Evolutionary conservation across 805 yeast species (phyloP).

Genomic region (Hanseniaspora thailandica): DNA sequence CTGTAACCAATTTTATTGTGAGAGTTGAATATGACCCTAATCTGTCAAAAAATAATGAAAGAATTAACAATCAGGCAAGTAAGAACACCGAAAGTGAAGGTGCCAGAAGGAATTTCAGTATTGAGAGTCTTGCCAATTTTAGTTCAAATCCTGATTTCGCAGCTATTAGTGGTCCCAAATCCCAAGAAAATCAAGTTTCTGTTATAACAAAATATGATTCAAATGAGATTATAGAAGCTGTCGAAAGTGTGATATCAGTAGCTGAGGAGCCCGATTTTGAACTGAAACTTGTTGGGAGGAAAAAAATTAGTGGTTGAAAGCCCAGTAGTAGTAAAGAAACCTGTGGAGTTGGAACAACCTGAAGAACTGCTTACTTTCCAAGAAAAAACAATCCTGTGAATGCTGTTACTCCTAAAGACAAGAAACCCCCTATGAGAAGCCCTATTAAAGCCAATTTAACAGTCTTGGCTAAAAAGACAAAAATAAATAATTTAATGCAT

Average conservation of each 20-base stretch:
- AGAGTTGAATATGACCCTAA: neutral
- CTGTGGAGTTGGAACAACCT: too few relatives aligned
- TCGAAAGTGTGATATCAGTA: too few relatives aligned
- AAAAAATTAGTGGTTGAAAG: too few relatives aligned
- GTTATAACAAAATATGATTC: neutral
- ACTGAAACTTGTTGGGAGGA: too few relatives aligned
- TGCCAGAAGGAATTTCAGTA: neutral
- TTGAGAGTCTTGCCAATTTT: neutral
- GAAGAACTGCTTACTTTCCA: too few relatives aligned
- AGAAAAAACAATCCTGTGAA: neutral
- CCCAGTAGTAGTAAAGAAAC: too few relatives aligned
- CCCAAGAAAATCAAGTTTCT: too few relatives aligned
- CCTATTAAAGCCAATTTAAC: neutral
- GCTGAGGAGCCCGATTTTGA: too few relatives aligned
- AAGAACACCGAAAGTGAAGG: neutral
- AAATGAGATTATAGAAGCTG: neutral
- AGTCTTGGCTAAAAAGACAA: neutral
- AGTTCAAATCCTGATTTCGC: too few relatives aligned
- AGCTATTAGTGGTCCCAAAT: neutral
- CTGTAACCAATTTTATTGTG: neutral
- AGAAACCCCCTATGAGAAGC: neutral
- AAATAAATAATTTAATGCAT: neutral
- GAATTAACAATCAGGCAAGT: too few relatives aligned
- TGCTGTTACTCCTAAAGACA: neutral
- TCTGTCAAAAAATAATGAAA: neutral